A percentile compares a stretch with the other conserved stretches of the same genome.
phyloP scores from a whole-genome alignment of 352 stramenopile species.

The Phytophthora kernoviae region DNA sequence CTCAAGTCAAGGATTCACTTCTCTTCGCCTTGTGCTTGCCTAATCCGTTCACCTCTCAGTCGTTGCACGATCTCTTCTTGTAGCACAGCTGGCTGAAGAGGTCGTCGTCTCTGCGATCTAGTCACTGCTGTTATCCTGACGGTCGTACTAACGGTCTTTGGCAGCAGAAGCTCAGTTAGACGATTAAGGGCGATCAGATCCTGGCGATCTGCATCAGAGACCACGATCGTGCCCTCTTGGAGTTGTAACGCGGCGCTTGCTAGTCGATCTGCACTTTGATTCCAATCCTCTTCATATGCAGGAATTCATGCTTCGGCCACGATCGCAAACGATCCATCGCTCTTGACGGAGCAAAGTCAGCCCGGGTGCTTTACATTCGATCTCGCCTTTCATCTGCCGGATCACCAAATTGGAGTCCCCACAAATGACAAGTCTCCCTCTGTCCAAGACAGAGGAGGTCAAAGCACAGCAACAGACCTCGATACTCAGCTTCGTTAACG shows the following conservation, averaged over 20 bases:
- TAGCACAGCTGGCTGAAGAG: neutral
- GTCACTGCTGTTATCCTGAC: neutral
- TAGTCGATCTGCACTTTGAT: neutral
- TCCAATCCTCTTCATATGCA: neutral
- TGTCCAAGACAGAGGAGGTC: neutral
- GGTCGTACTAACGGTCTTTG: neutral
- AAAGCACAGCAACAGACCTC: constrained; percentile 1
- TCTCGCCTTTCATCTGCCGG: too few relatives aligned
- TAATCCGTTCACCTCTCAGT: neutral
- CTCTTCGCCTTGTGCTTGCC: neutral
- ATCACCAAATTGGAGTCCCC: too few relatives aligned
- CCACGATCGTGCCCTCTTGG: neutral
- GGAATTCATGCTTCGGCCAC: neutral
- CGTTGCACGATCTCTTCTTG: neutral
- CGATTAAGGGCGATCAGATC: neutral
- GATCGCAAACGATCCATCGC: neutral
- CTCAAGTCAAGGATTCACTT: constrained; percentile 3
- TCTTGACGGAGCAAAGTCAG: neutral
- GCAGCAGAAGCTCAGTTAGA: neutral
- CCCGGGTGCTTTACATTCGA: too few relatives aligned
- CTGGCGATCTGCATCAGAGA: neutral
- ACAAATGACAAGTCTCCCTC: neutral
- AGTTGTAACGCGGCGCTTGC: neutral
- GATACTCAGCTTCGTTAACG: constrained; percentile 30
- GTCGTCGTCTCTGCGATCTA: neutral